Base-by-base conservation (phyloP, 164 flowering plant genomes). In the Saururus chinensis region DNA sequence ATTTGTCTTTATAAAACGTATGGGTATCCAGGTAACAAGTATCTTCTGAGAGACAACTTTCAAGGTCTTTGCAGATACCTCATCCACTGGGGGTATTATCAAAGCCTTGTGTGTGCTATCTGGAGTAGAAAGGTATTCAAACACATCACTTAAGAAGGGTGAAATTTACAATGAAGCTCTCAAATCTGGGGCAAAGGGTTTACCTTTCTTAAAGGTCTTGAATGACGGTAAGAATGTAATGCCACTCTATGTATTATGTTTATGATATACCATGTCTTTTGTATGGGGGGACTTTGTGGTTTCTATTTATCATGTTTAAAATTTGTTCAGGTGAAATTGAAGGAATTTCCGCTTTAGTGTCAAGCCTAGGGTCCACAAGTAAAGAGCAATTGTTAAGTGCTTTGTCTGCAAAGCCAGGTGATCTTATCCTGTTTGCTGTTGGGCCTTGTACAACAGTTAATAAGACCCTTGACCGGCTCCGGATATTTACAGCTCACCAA, bases 161-260 rank as follows among this genome's bases (percentile, higher is more conserved):
- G 96, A 84, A 60, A 65, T 92, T 48, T 86, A 82, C 71, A 80
- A 61, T 68, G 92, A 89, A 77, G 95, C 92, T 55, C 73, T 87
- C 21, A 86, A 82, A 76, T 87, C 96, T 72, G 96, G 96, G 64
- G 96, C 98, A 3, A 86, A 79, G 84, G 98, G 98, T 60, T 82
- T 92, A 66, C 98, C 96, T 60, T 89, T 86, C 76, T 83, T 92
- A 60, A 92, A 86, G 84, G 83, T 89, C 56, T 73, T 77, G 71
- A 80, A 77, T 64, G 73, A 78, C 75, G 96, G 96, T 92, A 84
- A 70, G 35, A 37, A 21, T 22, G 42, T 19, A n/a, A 14, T 5
- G 11, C 6, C 35, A 24, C 16, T 16, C 23, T 54, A n/a, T n/a
- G n/a, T n/a, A n/a, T n/a, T n/a, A n/a, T n/a, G n/a, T n/a, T n/a